Conservation (phyloP, 1,284 basidiomycete genomes). For the Marasmius oreades region DNA sequence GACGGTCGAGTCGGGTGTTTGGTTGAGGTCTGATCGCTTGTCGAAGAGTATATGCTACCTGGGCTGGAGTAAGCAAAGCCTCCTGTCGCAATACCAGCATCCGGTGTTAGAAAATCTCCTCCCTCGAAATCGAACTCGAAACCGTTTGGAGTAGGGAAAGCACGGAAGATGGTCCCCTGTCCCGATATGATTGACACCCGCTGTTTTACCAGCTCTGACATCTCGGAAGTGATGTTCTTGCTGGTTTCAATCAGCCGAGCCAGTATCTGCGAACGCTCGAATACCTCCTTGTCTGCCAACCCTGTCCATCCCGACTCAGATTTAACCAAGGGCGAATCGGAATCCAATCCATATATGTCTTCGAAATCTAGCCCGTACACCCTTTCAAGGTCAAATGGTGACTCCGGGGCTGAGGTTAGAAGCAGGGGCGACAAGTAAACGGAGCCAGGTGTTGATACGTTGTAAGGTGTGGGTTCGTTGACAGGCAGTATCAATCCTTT, state of each 20-base stretch:
- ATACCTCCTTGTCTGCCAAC: not conserved
- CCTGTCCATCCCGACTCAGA: not conserved
- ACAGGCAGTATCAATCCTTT: not conserved
- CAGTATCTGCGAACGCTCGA: constrained; percentile 2
- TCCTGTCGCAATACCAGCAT: not conserved
- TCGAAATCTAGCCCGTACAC: not conserved
- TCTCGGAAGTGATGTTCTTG: constrained; percentile 4
- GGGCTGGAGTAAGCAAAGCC: not conserved
- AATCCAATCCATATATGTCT: not conserved
- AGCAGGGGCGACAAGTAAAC: not conserved
- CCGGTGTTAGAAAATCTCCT: not conserved
- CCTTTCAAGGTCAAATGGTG: not conserved
- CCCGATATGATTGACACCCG: constrained; percentile 11
- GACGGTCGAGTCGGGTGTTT: constrained; percentile 8
- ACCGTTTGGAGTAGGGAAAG: constrained; percentile 8
- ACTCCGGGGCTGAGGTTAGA: not conserved
- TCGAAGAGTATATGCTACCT: not conserved
- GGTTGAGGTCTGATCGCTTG: constrained; percentile 1
- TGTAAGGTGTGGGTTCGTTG: not conserved
- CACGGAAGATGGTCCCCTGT: constrained; percentile 13
- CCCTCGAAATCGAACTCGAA: constrained; percentile 1
- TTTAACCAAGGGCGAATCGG: not conserved
- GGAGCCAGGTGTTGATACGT: not conserved
- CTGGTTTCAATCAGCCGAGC: constrained; percentile 7
- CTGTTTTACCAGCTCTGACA: constrained; percentile 3